Percentiles rank a stretch among this genome's conserved stretches.
These are phyloP conservation scores for Bipolaris zeicola DNA, from an alignment of 2,329 filamentous ascomycete genomes.

Conservation along the genomic window DNA sequence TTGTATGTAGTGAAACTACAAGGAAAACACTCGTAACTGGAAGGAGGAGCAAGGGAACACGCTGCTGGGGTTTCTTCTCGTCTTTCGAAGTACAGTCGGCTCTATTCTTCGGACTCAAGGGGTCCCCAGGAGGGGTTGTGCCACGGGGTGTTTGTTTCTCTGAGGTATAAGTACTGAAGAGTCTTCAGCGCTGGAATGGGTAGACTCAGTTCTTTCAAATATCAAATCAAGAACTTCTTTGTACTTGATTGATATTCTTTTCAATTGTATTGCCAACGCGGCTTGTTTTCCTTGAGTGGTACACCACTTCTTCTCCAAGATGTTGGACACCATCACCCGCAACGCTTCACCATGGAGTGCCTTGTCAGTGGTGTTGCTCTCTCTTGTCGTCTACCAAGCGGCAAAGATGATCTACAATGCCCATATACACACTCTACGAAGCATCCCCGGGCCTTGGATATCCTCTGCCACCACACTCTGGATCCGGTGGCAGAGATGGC, in stretches of 20 bases:
- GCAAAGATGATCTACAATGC: conserved; percentile 19
- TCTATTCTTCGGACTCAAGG: background rate
- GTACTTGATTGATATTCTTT: background rate
- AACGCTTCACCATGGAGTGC: background rate
- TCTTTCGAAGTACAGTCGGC: too few species aligned
- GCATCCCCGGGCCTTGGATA: conserved; percentile 26
- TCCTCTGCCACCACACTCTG: conserved; percentile 22
- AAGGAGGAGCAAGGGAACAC: background rate
- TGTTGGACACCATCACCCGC: background rate
- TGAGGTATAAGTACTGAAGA: background rate
- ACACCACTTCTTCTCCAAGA: background rate
- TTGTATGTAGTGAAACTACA: background rate
- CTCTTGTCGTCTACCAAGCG: background rate
- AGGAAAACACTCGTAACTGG: background rate
- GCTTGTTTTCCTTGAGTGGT: background rate
- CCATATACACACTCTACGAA: conserved; percentile 19
- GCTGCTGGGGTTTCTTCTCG: too few species aligned
- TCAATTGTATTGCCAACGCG: background rate
- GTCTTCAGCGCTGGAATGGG: background rate
- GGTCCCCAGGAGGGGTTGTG: background rate
- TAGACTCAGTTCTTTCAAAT: background rate
- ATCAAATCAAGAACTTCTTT: too few species aligned
- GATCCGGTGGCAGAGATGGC: conserved; percentile 30
- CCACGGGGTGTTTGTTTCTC: background rate
- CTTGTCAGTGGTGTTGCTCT: background rate